phyloP scores from a whole-genome alignment of 257 asterid species.

The Fraxinus quadrangulata region DNA sequence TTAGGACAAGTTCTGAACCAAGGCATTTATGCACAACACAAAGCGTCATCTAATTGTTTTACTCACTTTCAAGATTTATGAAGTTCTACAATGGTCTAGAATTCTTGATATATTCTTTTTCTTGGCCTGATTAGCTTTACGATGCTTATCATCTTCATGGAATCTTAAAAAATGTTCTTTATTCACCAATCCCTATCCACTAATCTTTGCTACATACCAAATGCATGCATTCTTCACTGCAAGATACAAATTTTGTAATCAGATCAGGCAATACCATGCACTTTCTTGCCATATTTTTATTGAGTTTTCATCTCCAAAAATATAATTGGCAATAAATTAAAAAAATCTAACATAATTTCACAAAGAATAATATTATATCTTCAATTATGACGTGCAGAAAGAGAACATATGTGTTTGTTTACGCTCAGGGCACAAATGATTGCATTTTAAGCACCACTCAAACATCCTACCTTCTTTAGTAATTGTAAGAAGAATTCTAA shows the following conservation, averaged over 20 bases:
- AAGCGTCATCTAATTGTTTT: not conserved
- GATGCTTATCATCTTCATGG: not conserved
- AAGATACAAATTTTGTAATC: not conserved
- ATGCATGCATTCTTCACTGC: not conserved
- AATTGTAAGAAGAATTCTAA: not conserved
- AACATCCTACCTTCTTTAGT: not conserved
- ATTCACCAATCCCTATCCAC: not conserved
- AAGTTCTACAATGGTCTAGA: constrained; percentile 1
- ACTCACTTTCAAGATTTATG: constrained; percentile 12
- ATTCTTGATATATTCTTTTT: not conserved
- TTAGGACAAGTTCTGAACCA: not conserved
- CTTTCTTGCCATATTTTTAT: not conserved
- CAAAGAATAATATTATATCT: not conserved
- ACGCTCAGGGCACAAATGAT: not conserved
- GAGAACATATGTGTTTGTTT: not conserved
- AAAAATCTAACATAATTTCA: not conserved
- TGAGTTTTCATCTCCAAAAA: not conserved
- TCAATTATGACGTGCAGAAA: not conserved
- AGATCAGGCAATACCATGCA: not conserved
- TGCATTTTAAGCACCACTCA: constrained; percentile 2
- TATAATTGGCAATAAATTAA: not conserved
- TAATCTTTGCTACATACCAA: not conserved
- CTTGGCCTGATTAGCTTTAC: not conserved
- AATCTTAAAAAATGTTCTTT: not conserved
- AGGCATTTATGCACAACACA: not conserved